Evolutionary conservation across 495 filamentous ascomycete species (phyloP).

Genomic region (Neurospora hispaniola): DNA sequence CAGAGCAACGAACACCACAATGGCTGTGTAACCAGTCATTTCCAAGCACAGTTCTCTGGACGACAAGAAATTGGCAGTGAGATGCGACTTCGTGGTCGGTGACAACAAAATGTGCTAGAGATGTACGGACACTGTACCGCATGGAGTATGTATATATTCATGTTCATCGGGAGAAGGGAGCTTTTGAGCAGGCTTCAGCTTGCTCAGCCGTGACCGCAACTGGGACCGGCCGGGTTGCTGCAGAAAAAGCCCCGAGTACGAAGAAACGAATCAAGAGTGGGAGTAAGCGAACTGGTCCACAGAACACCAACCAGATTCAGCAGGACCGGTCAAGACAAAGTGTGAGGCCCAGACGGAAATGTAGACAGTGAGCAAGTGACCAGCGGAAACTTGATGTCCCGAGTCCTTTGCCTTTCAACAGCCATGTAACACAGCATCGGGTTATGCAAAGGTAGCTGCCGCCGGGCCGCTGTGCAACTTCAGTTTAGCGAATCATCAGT

Average conservation of each 20-base stretch:
- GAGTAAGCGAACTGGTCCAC: constrained; percentile 18
- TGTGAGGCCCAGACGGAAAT: not conserved
- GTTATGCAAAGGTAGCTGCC: not conserved
- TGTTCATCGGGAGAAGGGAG: not conserved
- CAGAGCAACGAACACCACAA: not conserved
- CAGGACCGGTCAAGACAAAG: not conserved
- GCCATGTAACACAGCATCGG: not conserved
- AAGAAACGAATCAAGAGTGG: constrained; percentile 19
- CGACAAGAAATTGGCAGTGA: not conserved
- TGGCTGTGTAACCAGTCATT: not conserved
- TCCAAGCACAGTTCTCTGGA: not conserved
- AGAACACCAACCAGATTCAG: not conserved
- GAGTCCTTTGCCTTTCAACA: not conserved
- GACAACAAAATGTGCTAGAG: not conserved
- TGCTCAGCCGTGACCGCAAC: not conserved
- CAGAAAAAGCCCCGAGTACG: not conserved
- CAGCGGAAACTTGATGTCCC: not conserved
- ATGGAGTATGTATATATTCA: not conserved
- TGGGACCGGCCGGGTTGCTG: not conserved
- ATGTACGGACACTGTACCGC: not conserved
- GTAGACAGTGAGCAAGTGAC: not conserved
- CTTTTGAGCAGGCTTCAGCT: not conserved
- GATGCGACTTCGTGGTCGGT: not conserved
- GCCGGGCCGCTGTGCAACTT: not conserved
- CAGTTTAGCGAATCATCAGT: not conserved